Evolutionary conservation across 1,139 yeast genomes (phyloP), one percentile per base, ranked within the genome.

Genomic region (Schwanniomyces etchellsii): DNA sequence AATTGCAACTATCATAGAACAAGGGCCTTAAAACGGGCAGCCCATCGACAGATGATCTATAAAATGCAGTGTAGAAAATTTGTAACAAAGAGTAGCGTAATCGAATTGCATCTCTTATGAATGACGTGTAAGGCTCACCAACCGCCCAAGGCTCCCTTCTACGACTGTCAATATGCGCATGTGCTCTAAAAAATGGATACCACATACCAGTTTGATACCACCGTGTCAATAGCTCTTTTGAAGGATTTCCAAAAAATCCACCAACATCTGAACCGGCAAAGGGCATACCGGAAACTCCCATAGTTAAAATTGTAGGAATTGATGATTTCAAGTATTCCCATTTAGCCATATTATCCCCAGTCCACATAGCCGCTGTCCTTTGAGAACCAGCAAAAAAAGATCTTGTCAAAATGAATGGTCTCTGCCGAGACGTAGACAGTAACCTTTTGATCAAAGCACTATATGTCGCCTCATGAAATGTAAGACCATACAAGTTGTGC

Each of bases 161-260:
- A 47, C 82, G 70, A 1, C 96, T 70, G 53, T 91, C 97, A 35
- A 89, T 82, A 59, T 93, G 97, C 0, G 97, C 96, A 59, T 91
- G 99, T 0, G 82, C 96, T 48, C 98, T 70, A 64, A 91, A 89
- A 49, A 91, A 93, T 26, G 98, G 98, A 55, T 89, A 89, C 79
- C 94, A 91, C 16, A 84, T 76, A 36, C 96, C 98, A 2, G 95
- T 71, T 55, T 91, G 98, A 53, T 89, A 89, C 98, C 98, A 91
- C 47, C 99, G 70, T 1, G 85, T 74, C 38, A 86, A 62, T 36
- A 93, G 57, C 45, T 91, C 97, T 25, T 73, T 67, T 2, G 77
- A 62, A 1, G 98, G 98, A 51, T 91, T 74, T 5, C 95, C 95
- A 48, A 88, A 88, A 51, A 93, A 91, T 0, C 99, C 98, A 20